Evolutionary conservation across 768 basidiomycete genomes (phyloP), one percentile per base, ranked within the genome.

Genomic region (Collybia sp.): DNA sequence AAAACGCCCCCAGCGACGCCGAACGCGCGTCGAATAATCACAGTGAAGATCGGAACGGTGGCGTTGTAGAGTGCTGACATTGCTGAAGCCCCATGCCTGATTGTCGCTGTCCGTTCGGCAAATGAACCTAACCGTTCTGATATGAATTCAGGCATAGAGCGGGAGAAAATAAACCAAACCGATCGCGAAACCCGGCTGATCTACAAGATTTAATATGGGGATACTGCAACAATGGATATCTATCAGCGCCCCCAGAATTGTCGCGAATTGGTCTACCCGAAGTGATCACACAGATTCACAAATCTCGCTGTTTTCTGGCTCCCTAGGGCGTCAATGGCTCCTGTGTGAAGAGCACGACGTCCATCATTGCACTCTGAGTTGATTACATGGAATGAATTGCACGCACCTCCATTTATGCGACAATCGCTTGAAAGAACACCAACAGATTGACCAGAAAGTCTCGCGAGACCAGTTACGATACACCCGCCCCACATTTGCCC

Each of bases 341-440:
- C 69, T 70, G 33, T 8, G 18, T 25, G 19, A 18, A 25, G 18
- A 43, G 1, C 33, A 16, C 15, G 6, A 36, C 16, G n/a, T n/a
- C n/a, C n/a, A n/a, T n/a, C n/a, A 44, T 11, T 8, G 40, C 2
- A 3, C 25, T 41, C 13, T 5, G 18, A 13, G 12, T 20, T 20
- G 16, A 1, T 32, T 15, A 19, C 25, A 31, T 9, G 3, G n/a
- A 5, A 10, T 15, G 31, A 3, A 37, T 37, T 18, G 17, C 6
- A n/a, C 56, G 39, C 20, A 68, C 67, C 69, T 50, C 69, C 69
- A 36, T 67, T 67, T 15, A 68, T 55, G 20, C 56, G 59, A 40
- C 69, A 71, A 43, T 71, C 68, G n/a, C 69, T 71, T 3, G 67
- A 53, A 20, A 71, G 50, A 12, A 71, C 52, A 35, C 67, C 69